Base-by-base conservation (phyloP, 2,329 filamentous ascomycete genomes). In the Colletotrichum liaoningense region DNA sequence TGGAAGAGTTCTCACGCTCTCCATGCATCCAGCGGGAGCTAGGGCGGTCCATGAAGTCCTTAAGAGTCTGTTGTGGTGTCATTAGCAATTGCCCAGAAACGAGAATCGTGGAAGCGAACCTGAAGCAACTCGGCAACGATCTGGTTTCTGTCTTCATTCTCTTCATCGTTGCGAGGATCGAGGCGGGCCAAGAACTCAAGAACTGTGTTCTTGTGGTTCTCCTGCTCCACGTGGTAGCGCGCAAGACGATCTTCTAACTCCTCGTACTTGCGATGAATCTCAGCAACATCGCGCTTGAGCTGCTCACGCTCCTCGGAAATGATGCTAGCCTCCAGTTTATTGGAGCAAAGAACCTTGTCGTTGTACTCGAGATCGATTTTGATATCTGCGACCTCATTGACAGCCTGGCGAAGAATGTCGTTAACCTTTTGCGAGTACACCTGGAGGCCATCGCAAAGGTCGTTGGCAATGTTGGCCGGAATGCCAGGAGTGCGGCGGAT, bases 361-460 rank as follows among this genome's bases (percentile, higher is more conserved):
- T 76, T 78, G 75, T 84, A 83, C 24, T 76, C 74, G 5, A 84
- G 71, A 57, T 83, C 80, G 5, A 76, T 77, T 19, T 78, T 77
- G 1, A 84, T 63, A n/a, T 75, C 74, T 11, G 74, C 67, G 28
- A 74, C 69, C 49, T 75, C 74, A 16, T 75, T 74, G 56, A 75
- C 71, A 14, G 67, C 73, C 52, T 75, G 73, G 3, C 74, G 74
- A 46, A 75, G 67, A 19, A 72, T 64, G 52, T 79, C 78, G 63
- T 77, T 77, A 49, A 85, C 77, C 19, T 75, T 78, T 30, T 82
- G 79, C 8, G 76, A 70, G 65, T 82, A 81, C 33, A 63, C 65
- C 52, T 72, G 70, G n/a, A 75, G 69, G 8, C 69, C 69, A 2
- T 73, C 63, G 19, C 74, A 75, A 28, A 75, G 66, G 35, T 75